Evolutionary conservation across 2,329 filamentous ascomycete species (phyloP), one percentile per base, ranked within the genome.

Genomic region (Diaporthe sp.): DNA sequence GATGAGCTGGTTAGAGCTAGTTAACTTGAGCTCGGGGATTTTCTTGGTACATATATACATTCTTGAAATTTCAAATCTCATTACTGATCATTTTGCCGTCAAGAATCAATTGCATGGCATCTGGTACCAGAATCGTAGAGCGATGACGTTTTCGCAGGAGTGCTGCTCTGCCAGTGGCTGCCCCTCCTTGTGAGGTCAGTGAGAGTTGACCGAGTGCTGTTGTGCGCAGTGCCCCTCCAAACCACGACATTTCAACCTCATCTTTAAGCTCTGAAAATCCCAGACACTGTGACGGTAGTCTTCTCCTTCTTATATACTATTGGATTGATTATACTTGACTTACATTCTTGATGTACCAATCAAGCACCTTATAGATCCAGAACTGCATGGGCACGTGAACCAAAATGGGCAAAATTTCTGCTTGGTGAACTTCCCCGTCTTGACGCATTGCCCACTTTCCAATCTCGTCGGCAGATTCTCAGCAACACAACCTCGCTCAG

Each of bases 321-420:
- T 42, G 17, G 47, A n/a, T 44, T 65, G 5, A 65, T 20, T 65
- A 7, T 28, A 31, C 51, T 28, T 1, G 17, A 8, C 37, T 34
- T 47, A 8, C 28, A 34, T 57, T 42, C 15, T 22, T 55, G 5
- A 25, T n/a, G 57, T 31, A 51, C 51, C 34, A 22, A 53, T 8
- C 4, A 47, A 61, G 60, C 65, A 71, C 22, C 55, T 71, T 55
- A 55, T 37, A 63, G 15, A 65, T 57, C 34, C n/a, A 22, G 44
- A 73, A 22, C 20, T 65, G 47, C 58, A 31, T 65, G 47, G 34
- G 71, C 71, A 73, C 71, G 71, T 73, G 71, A 39, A 65, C 25
- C 49, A 51, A 28, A 51, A 34, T 53, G 31, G 71, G 34, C 57
- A 31, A 73, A 73, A 73, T 55, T 65, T 73, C 71, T 44, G 53